Conservation (phyloP, 306 rosid species). For the Cucurbita maxima region DNA sequence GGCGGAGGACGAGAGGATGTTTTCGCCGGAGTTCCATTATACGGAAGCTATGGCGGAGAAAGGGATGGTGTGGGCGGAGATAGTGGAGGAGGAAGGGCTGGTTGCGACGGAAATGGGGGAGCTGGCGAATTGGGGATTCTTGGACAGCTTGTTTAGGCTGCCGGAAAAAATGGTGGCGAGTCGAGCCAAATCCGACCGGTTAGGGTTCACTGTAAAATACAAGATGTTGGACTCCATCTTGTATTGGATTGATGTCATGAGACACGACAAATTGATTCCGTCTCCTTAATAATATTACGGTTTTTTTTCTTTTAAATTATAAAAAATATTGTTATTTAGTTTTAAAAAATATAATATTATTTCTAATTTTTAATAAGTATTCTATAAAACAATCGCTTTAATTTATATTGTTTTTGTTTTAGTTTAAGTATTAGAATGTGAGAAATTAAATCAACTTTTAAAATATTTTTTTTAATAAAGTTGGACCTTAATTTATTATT, state of each 20-base stretch:
- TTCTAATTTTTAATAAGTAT: no score
- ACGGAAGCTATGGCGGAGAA: constrained; percentile 48
- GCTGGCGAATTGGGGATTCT: constrained; percentile 71
- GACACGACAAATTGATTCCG: constrained; percentile 48
- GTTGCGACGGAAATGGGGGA: constrained; percentile 39
- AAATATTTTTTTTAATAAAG: no score
- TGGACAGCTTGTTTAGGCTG: constrained; percentile 60
- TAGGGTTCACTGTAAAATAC: constrained; percentile 41
- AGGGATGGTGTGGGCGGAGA: constrained; percentile 60
- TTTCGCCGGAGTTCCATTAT: constrained; percentile 37
- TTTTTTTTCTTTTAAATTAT: no score
- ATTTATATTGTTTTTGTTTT: no score
- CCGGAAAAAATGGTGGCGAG: constrained; percentile 56
- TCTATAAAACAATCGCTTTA: no score
- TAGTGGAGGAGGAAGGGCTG: constrained; percentile 52
- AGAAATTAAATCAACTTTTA: no score
- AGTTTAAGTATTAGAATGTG: no score
- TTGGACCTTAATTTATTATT: no score
- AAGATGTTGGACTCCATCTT: constrained; percentile 52
- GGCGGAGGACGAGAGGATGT: constrained; percentile 11
- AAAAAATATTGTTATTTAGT: no score
- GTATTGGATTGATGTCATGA: constrained; percentile 72
- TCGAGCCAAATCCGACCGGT: constrained; percentile 53
- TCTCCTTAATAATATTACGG: constrained; percentile 21
- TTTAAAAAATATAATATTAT: no score